These are phyloP conservation scores for Trichoderma sp. DNA, from an alignment of 2,329 filamentous ascomycete species.

Conservation along the genomic window DNA sequence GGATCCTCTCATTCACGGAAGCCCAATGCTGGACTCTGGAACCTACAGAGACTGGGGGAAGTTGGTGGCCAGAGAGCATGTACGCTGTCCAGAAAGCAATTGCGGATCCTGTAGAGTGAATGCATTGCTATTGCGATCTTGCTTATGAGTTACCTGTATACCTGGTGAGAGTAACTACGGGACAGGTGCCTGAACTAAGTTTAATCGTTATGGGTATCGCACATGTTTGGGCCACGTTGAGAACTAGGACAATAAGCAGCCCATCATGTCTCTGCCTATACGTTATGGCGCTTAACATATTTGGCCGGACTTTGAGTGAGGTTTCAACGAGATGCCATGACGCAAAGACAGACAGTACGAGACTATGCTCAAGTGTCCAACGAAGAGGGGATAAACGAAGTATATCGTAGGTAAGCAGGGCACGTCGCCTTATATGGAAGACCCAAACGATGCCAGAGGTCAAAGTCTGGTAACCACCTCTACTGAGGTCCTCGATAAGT, in stretches of 20 bases:
- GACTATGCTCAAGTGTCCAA: no score
- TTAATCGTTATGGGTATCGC: no score
- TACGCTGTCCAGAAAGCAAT: conserved; percentile 22
- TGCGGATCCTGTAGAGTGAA: conserved; percentile 7
- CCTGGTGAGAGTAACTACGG: no score
- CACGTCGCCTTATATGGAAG: neutral
- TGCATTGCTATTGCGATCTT: no score
- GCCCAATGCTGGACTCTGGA: neutral
- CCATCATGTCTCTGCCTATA: neutral
- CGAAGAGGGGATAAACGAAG: no score
- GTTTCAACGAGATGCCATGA: neutral
- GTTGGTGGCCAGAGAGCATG: conserved; percentile 22
- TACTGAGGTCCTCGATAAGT: no score
- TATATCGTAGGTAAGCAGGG: neutral
- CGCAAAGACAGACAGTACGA: neutral
- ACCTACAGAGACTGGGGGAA: neutral
- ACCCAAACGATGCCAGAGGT: no score
- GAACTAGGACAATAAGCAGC: no score
- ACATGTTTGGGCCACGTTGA: no score
- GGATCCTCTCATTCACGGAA: conserved; percentile 8
- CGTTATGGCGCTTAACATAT: neutral
- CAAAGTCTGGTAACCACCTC: neutral
- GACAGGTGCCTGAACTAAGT: no score
- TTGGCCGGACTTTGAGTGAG: neutral
- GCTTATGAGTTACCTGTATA: no score